A percentile compares a stretch with the other conserved stretches of the same genome.
These are phyloP conservation scores for Prunus fruticosa DNA, from an alignment of 306 rosid genomes.

Conservation along the genomic window DNA sequence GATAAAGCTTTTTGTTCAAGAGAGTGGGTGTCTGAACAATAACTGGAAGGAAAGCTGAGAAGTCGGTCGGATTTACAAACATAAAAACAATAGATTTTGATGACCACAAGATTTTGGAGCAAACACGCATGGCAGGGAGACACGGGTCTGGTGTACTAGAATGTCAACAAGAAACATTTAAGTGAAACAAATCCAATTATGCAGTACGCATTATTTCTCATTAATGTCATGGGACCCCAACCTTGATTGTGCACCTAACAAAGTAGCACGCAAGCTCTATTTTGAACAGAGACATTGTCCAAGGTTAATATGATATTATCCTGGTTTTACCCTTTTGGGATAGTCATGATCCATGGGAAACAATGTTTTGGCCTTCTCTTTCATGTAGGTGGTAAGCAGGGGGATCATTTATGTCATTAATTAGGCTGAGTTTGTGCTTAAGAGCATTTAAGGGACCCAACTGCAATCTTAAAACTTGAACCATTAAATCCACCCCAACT, in stretches of 20 bases:
- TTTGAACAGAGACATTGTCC: background rate
- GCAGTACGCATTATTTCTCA: background rate
- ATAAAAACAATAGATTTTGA: no score
- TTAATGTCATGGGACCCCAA: conserved; percentile 3
- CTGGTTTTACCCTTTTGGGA: background rate
- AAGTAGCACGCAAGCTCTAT: background rate
- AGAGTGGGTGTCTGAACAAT: no score
- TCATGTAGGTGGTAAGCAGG: background rate
- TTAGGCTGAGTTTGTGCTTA: background rate
- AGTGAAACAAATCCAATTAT: background rate
- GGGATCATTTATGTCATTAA: background rate
- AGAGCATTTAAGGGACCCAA: background rate
- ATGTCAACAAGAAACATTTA: background rate
- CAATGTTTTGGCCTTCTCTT: background rate
- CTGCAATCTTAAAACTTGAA: background rate
- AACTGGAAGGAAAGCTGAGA: no score
- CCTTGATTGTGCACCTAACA: background rate
- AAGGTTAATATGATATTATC: background rate
- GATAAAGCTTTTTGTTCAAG: no score
- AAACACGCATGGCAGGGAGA: background rate
- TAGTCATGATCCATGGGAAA: background rate
- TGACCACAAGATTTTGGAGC: background rate
- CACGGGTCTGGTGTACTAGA: background rate
- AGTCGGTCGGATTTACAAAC: no score
- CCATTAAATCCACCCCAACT: background rate